phyloP scores from a whole-genome alignment of 768 basidiomycete genomes.

The Gloeostereum incarnatum region DNA sequence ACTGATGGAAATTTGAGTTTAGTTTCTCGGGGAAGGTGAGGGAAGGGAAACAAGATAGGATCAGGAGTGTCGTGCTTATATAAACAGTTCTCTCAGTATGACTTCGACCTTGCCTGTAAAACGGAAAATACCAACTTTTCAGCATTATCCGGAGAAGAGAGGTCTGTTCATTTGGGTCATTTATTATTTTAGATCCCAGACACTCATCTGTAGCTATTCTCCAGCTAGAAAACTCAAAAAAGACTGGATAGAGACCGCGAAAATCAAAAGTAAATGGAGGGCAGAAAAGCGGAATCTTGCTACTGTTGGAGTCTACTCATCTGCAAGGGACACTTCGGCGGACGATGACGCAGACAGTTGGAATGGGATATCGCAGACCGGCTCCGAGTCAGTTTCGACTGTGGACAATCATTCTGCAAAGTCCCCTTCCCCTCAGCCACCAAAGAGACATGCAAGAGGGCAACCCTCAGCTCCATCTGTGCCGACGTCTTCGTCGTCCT shows the following conservation, averaged over 20 bases:
- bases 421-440: conserved; percentile 8
- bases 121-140: conserved; percentile 66
- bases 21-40: conserved; percentile 21
- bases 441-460: neutral
- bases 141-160: conserved; percentile 51
- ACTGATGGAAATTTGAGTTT: conserved; percentile 36
- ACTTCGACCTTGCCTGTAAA: conserved; percentile 12
- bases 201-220: conserved; percentile 3
- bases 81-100: conserved; percentile 12
- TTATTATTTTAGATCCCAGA: neutral
- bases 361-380: conserved; percentile 8
- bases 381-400: no score
- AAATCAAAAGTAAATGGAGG: conserved; percentile 75
- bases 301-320: conserved; percentile 10
- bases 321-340: conserved; percentile 8
- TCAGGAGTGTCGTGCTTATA: conserved; percentile 1
- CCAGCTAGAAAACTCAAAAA: conserved; percentile 76
- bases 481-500: conserved; percentile 8
- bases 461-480: conserved; percentile 2
- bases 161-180: conserved; percentile 27
- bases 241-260: conserved; percentile 68
- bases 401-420: no score
- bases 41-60: conserved; percentile 15
- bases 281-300: conserved; percentile 51
- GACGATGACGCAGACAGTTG: conserved; percentile 10